Evolutionary conservation across 768 basidiomycete genomes (phyloP).

Genomic region (Boletus subcaerulescens): DNA sequence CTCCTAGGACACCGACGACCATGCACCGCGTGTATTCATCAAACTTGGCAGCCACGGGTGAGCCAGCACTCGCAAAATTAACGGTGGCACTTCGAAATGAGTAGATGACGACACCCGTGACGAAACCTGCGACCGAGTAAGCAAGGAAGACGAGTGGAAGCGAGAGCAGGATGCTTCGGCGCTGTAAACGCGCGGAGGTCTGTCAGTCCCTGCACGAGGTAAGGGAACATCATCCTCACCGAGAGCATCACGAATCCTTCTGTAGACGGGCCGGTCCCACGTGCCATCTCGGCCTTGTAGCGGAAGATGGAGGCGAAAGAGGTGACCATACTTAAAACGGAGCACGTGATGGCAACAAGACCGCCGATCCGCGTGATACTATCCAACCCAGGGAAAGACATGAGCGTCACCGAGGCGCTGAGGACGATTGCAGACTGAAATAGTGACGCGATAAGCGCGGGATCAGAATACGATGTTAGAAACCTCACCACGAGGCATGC

Average conservation of each 20-base stretch:
- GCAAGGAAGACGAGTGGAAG: constrained; percentile 72
- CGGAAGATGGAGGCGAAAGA: constrained; percentile 68
- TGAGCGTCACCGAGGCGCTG: constrained; percentile 79
- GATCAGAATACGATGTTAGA: neutral
- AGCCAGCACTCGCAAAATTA: constrained; percentile 33
- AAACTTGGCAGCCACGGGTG: constrained; percentile 42
- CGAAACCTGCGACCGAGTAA: constrained; percentile 67
- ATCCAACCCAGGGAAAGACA: constrained; percentile 74
- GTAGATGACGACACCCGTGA: constrained; percentile 63
- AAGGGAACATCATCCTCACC: constrained; percentile 26
- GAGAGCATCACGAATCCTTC: constrained; percentile 58
- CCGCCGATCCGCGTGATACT: constrained; percentile 59
- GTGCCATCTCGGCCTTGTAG: constrained; percentile 63
- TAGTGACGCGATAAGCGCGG: neutral
- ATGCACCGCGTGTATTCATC: constrained; percentile 62
- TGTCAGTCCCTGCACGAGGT: neutral
- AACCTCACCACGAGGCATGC: constrained; percentile 60
- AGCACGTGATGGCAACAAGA: constrained; percentile 65
- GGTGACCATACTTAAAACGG: constrained; percentile 65
- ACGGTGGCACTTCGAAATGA: constrained; percentile 53
- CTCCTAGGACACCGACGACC: constrained; percentile 62
- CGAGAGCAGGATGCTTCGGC: constrained; percentile 59
- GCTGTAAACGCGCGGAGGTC: constrained; percentile 20
- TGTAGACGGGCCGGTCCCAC: constrained; percentile 41
- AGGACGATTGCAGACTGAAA: constrained; percentile 73